A percentile compares a stretch with the other conserved stretches of the same genome.
Evolutionary conservation across 192 early-diverging fungal species (phyloP).

Genomic region (Phycomyces blakesleeanus): DNA sequence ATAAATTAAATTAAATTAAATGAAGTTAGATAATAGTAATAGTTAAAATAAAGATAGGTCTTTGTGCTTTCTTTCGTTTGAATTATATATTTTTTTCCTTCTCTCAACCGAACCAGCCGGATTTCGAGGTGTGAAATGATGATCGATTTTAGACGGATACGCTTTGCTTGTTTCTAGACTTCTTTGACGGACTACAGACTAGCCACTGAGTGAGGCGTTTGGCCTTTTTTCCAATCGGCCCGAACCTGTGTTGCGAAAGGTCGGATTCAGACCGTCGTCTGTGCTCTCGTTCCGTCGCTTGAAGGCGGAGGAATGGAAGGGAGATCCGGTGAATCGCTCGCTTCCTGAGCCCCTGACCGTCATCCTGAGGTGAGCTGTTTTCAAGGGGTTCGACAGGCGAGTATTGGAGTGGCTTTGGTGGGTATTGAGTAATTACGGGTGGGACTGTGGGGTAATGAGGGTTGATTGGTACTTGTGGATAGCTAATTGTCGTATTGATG

Average conservation of each 20-base stretch:
- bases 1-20: too few relatives aligned
- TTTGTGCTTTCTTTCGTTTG: too few relatives aligned
- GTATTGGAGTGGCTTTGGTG: constrained; percentile 29
- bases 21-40: neutral
- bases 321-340: neutral
- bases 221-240: neutral
- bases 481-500: constrained; percentile 29
- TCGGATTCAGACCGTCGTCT: neutral
- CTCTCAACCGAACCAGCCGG: too few relatives aligned
- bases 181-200: neutral
- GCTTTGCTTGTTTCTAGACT: neutral
- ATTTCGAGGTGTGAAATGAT: too few relatives aligned
- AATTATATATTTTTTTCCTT: too few relatives aligned
- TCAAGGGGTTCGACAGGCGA: constrained; percentile 27
- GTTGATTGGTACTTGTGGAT: constrained; percentile 8
- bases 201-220: neutral
- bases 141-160: neutral
- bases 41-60: too few relatives aligned
- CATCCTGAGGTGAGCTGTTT: neutral
- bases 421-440: constrained; percentile 33
- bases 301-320: neutral
- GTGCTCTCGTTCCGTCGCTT: neutral
- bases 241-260: neutral
- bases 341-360: neutral
- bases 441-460: constrained; percentile 20